Percentiles rank a stretch among this genome's conserved stretches.
Conservation (phyloP, 495 filamentous ascomycete species). For the Aspergillus affinis region DNA sequence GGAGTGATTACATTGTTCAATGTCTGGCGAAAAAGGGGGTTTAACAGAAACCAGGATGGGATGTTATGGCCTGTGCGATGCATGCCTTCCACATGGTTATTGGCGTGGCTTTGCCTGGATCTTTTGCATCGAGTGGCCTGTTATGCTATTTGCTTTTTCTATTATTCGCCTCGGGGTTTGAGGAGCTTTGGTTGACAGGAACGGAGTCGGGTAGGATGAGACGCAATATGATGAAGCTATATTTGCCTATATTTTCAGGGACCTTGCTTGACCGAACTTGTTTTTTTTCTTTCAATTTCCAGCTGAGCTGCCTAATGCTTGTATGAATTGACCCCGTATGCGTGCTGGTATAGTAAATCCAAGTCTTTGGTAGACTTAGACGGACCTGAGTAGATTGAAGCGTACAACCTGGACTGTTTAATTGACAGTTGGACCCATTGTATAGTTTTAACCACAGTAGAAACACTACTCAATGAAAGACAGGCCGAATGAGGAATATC, state of each 20-base stretch:
- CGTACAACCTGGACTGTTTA: too few species aligned
- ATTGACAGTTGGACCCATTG: too few species aligned
- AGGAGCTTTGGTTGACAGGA: slow-evolving; percentile 12
- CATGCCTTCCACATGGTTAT: slow-evolving; percentile 1
- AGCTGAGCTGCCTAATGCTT: too few species aligned
- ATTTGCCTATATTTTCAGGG: slow-evolving; percentile 8
- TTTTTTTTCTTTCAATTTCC: background rate
- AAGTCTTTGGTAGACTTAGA: background rate
- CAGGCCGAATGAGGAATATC: background rate
- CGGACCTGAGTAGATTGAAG: background rate
- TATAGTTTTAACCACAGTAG: too few species aligned
- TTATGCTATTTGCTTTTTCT: slow-evolving; percentile 15
- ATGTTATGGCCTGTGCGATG: background rate
- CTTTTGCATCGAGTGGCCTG: slow-evolving; percentile 2
- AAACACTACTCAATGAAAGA: too few species aligned
- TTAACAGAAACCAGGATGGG: background rate
- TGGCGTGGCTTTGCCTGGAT: slow-evolving; percentile 2
- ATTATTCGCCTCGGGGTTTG: slow-evolving; percentile 6
- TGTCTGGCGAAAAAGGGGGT: slow-evolving; percentile 2
- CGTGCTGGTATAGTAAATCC: background rate
- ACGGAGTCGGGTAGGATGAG: slow-evolving; percentile 12
- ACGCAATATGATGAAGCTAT: slow-evolving; percentile 10
- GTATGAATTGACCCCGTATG: background rate
- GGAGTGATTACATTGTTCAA: background rate
- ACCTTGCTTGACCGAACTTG: background rate